Conservation (phyloP, 2,329 filamentous ascomycete genomes). For the Acephala macrosclerotiorum region DNA sequence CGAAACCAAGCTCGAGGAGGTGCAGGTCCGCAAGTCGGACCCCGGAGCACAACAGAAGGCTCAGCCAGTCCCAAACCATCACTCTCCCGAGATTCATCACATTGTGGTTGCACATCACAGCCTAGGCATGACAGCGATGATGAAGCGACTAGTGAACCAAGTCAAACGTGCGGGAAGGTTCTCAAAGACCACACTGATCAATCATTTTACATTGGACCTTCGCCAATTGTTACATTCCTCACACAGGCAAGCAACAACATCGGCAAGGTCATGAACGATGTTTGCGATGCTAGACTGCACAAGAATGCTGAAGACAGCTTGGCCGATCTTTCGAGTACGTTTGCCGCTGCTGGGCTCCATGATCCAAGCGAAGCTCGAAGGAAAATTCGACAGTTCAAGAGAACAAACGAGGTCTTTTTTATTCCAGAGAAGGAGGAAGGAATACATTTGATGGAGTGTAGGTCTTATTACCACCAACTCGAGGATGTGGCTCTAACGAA, state of each 20-base stretch:
- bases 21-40: neutral
- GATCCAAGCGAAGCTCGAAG: slow-evolving; percentile 18
- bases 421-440: slow-evolving; percentile 28
- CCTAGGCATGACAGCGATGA: neutral
- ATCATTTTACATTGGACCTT: slow-evolving; percentile 14
- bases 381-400: slow-evolving; percentile 17
- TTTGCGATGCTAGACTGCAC: slow-evolving; percentile 17
- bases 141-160: neutral
- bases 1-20: neutral
- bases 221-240: slow-evolving; percentile 14
- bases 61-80: neutral
- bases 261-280: slow-evolving; percentile 9
- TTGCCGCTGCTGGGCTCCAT: slow-evolving; percentile 19
- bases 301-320: slow-evolving; percentile 21
- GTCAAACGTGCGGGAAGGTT: neutral
- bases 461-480: neutral
- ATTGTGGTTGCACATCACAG: neutral
- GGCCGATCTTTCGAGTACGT: slow-evolving; percentile 23
- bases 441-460: slow-evolving; percentile 20
- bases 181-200: slow-evolving; percentile 7
- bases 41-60: too few species aligned
- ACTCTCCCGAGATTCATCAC: neutral
- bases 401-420: slow-evolving; percentile 25
- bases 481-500: too few species aligned
- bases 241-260: slow-evolving; percentile 21